Percentiles rank a stretch among this genome's conserved stretches.
These are phyloP conservation scores for Ehretia macrophylla DNA, from an alignment of 257 asterid species.

Conservation along the genomic window DNA sequence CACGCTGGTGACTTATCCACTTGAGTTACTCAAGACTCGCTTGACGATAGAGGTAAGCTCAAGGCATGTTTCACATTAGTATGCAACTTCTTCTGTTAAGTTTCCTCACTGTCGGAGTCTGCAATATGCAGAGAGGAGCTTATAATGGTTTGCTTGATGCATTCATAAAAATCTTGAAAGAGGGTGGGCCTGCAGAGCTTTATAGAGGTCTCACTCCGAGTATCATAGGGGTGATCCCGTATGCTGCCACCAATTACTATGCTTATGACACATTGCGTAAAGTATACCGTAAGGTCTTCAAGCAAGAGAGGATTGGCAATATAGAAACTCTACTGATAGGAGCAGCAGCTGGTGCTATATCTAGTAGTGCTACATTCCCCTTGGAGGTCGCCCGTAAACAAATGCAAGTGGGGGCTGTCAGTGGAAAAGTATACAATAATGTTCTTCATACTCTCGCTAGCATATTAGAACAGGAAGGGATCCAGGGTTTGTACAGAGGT, in stretches of 20 bases:
- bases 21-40: constrained; percentile 90
- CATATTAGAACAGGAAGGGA: constrained; percentile 79
- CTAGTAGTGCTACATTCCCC: constrained; percentile 91
- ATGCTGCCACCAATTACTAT: constrained; percentile 82
- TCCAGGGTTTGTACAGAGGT: constrained; percentile 77
- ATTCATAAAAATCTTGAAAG: constrained; percentile 70
- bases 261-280: constrained; percentile 79
- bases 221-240: constrained; percentile 85
- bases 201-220: constrained; percentile 90
- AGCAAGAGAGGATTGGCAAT: constrained; percentile 68
- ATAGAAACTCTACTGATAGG: constrained; percentile 90
- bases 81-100: neutral
- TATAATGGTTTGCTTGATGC: constrained; percentile 77
- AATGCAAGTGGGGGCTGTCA: constrained; percentile 90
- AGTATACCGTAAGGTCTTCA: constrained; percentile 50
- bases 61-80: neutral
- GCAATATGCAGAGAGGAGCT: constrained; percentile 54
- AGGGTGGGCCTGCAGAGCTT: constrained; percentile 86
- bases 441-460: constrained; percentile 78
- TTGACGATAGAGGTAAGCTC: constrained; percentile 75
- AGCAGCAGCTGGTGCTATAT: constrained; percentile 85
- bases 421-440: constrained; percentile 81
- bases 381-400: constrained; percentile 95
- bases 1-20: constrained; percentile 85
- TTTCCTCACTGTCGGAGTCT: constrained; percentile 1